Percentiles rank a stretch among this genome's conserved stretches.
These are phyloP conservation scores for Odonthalia washingtoniensis DNA, from an alignment of 31 red algal genomes.

Conservation along the genomic window DNA sequence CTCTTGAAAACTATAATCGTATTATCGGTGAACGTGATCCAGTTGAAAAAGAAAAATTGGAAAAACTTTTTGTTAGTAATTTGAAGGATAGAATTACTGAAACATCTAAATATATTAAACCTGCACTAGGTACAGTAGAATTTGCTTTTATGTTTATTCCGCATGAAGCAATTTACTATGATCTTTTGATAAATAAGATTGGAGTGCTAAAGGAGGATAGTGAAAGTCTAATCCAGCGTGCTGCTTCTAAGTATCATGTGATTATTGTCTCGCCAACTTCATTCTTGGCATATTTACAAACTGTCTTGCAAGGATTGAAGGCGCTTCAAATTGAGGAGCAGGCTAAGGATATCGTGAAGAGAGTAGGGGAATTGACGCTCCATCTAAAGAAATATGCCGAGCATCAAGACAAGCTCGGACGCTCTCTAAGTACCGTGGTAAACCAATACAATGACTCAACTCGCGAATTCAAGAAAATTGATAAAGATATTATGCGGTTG, in stretches of 20 bases:
- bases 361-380: neutral
- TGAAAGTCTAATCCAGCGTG: neutral
- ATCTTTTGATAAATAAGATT: neutral
- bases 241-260: neutral
- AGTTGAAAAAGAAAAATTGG: neutral
- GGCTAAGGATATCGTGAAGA: neutral
- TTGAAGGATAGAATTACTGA: neutral
- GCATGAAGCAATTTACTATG: neutral
- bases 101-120: conserved; percentile 6
- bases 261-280: neutral
- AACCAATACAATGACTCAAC: neutral
- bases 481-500: conserved; percentile 19
- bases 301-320: neutral
- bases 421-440: neutral
- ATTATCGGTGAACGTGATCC: neutral
- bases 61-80: neutral
- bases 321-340: neutral
- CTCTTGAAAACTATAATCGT: neutral
- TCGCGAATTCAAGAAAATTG: neutral
- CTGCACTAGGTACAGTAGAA: neutral
- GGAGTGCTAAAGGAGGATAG: neutral
- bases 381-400: neutral
- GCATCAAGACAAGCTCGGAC: neutral
- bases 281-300: neutral
- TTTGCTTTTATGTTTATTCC: conserved; percentile 9